Evolutionary conservation across 2,329 filamentous ascomycete genomes (phyloP), one percentile per base, ranked within the genome.

Genomic region (Pseudogymnoascus sp.): DNA sequence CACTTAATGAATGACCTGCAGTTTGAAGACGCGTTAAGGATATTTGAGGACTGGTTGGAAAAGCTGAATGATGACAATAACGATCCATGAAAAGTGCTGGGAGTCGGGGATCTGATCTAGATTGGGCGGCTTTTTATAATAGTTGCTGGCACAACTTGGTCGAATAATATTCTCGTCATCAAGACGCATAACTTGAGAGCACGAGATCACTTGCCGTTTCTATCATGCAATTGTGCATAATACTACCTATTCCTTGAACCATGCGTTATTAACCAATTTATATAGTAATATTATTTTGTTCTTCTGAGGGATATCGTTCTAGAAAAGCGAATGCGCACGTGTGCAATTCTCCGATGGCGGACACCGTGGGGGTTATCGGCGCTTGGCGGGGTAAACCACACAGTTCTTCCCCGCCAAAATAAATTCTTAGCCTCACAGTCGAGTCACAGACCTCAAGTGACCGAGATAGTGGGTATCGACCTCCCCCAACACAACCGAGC

Each of bases 1-100:
- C 77, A 79, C 71, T 62, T 78, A 53, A 75, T 77, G 65, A 76
- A 78, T 66, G 75, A 78, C 68, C 64, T 74, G 1, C 69, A 72
- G 59, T 76, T 73, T 73, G 69, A 74, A 59, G 70, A 68, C n/a
- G 76, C 74, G 3, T 75, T 74, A 2, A 67, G 70, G 63, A 71
- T 67, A 60, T 61, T 78, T 15, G 63, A 71, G 38, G 62, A 60
- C 8, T 77, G 65, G 63, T 42, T 68, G 42, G 63, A 64, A 53
- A 11, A 11, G 38, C 10, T 60, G 53, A 19, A 26, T 50, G 3
- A 50, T 28, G 44, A 50, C 21, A 13, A 28, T 50, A 50, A 50
- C 44, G 44, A 50, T 50, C 44, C n/a, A 50, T 50, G 44, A 50
- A 50, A 28, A 28, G 13, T 17, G 6, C 44, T 50, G 44, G 23